Conservation (phyloP, 192 early-diverging fungal genomes). For the Entrophospora sp. region DNA sequence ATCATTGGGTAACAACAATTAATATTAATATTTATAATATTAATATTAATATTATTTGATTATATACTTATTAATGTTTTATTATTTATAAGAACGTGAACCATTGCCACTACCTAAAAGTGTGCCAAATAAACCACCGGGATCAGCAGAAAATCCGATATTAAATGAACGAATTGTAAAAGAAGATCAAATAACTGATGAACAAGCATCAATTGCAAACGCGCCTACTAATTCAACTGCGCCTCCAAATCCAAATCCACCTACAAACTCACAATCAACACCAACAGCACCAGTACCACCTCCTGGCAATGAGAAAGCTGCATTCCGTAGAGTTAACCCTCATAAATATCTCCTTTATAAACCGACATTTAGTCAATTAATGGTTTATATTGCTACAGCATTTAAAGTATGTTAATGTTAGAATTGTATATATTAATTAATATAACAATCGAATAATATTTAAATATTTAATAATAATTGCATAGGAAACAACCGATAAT, state of each 20-base stretch:
- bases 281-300: too few species aligned
- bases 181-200: constrained; percentile 9
- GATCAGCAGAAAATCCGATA: constrained; percentile 17
- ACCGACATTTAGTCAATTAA: constrained; percentile 82
- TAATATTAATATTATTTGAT: too few species aligned
- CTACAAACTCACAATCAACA: constrained; percentile 89
- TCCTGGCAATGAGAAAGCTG: constrained; percentile 35
- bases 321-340: constrained; percentile 33
- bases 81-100: constrained; percentile 43
- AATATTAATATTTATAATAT: not conserved
- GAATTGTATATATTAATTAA: not conserved
- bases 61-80: too few species aligned
- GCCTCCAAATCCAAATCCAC: constrained; percentile 39
- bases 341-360: constrained; percentile 94
- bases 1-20: constrained; percentile 71
- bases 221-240: constrained; percentile 23
- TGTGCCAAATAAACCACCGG: constrained; percentile 21
- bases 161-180: not conserved
- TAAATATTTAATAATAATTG: not conserved
- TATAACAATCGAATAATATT: too few species aligned
- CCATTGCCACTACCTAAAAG: constrained; percentile 33
- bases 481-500: constrained; percentile 76
- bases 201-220: constrained; percentile 27
- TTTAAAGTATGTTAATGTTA: constrained; percentile 58
- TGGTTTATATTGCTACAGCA: constrained; percentile 85